These are phyloP conservation scores for Sugiyamaella grinbergsii DNA, from an alignment of 1,139 yeast species.

Conservation along the genomic window DNA sequence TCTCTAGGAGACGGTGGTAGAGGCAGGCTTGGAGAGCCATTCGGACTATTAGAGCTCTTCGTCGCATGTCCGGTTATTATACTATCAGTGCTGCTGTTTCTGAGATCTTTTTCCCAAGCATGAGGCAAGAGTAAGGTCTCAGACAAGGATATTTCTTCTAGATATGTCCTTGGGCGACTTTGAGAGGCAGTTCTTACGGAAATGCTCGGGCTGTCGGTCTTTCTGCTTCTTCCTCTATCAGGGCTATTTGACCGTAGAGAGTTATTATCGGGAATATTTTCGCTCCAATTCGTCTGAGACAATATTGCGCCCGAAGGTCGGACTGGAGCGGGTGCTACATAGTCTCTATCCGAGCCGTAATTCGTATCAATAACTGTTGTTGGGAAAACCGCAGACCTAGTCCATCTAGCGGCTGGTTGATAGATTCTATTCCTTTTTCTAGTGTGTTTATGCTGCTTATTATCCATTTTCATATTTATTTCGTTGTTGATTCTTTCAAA, in stretches of 20 bases:
- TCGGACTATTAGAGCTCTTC: slow-evolving; percentile 2
- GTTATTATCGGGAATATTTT: neutral
- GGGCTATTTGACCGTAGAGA: slow-evolving; percentile 17
- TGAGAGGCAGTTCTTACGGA: slow-evolving; percentile 7
- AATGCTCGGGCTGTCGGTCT: neutral
- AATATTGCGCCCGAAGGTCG: slow-evolving; percentile 6
- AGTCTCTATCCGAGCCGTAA: slow-evolving; percentile 1
- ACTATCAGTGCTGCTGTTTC: slow-evolving; percentile 21
- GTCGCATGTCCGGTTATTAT: neutral
- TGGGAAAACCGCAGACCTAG: slow-evolving; percentile 21
- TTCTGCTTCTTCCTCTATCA: slow-evolving; percentile 12
- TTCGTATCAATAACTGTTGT: slow-evolving; percentile 2
- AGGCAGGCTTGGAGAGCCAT: neutral
- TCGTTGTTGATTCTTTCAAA: slow-evolving; percentile 29
- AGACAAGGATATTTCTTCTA: slow-evolving; percentile 12
- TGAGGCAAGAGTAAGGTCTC: slow-evolving; percentile 15
- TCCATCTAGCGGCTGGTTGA: slow-evolving; percentile 31
- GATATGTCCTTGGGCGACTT: slow-evolving; percentile 6
- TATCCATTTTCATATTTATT: slow-evolving; percentile 22
- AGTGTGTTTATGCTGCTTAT: slow-evolving; percentile 15
- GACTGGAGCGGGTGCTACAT: slow-evolving; percentile 11
- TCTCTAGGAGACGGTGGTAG: slow-evolving; percentile 3
- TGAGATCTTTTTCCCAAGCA: slow-evolving; percentile 19
- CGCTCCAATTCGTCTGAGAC: slow-evolving; percentile 8
- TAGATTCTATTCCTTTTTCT: slow-evolving; percentile 19